Evolutionary conservation across 192 early-diverging fungal species (phyloP), one percentile per base, ranked within the genome.

Genomic region (Helicostylum pulchrum): DNA sequence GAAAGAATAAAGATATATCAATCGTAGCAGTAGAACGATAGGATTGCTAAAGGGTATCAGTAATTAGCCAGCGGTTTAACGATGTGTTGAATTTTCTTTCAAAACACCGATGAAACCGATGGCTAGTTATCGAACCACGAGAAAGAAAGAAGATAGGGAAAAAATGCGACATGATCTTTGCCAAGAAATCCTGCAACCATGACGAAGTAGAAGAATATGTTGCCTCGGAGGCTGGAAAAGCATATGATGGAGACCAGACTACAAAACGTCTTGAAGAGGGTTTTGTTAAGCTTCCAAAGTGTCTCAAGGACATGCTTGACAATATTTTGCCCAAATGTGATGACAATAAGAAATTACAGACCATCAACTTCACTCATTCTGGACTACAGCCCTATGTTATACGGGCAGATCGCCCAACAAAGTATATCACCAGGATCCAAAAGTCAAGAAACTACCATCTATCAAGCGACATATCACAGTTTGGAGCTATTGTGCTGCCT

Each of bases 311-410:
- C 31, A 34, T 11, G 53, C 53, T 54, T 15, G 53, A 32, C 30
- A 1, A 32, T 32, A 11, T 54, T 54, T 26, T 52, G 53, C 5
- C 31, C 1, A 57, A 57, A 42, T 6, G 7, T 15, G 1, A 17
- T 42, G 34, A 44, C n/a, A 2, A 20, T 54, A 32, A 17, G 14
- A 19, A 55, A 36, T 3, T 57, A 3, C 34, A 57, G 20, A 42
- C 55, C 5, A 15, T 57, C 32, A 17, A 36, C 34, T 57, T 57
- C 32, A 57, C 43, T 57, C 36, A 57, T 36, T 57, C 55, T 42
- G 55, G 55, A 2, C 21, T 57, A 19, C 7, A 17, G 19, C 43
- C 34, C 4, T 57, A 39, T 21, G 17, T 57, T 57, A n/a, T 44
- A 17, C 32, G 10, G 6, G 34, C 32, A 15, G 55, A 57, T 57